phyloP scores from a whole-genome alignment of 352 stramenopile species.

The Phytopythium chamaehyphon region DNA sequence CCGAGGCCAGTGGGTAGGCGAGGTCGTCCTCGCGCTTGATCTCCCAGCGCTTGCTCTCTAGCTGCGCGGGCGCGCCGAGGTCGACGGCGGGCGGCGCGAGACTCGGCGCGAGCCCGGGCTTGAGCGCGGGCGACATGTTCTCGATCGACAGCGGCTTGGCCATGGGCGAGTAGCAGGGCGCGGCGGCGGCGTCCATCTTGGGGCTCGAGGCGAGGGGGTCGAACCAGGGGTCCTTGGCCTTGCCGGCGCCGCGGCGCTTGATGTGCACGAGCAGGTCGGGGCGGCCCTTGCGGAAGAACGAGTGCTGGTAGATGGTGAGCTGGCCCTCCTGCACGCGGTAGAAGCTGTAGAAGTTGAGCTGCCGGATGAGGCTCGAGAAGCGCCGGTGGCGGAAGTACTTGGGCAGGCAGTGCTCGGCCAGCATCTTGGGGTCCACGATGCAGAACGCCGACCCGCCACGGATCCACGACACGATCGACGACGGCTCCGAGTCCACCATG shows the following conservation, averaged over 20 bases:
- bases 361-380: constrained; percentile 86
- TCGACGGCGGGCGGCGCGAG: constrained; percentile 55
- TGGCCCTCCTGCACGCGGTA: constrained; percentile 87
- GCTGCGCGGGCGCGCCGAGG: constrained; percentile 32
- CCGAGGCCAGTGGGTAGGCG: constrained; percentile 28
- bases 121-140: constrained; percentile 83
- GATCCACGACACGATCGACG: constrained; percentile 82
- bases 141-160: constrained; percentile 72
- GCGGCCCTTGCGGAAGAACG: constrained; percentile 78
- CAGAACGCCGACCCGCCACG: constrained; percentile 86
- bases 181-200: constrained; percentile 9
- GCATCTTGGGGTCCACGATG: constrained; percentile 88
- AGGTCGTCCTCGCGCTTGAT: constrained; percentile 35
- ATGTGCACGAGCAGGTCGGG: constrained; percentile 81
- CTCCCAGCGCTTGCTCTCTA: constrained; percentile 33
- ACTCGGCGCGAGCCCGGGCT: constrained; percentile 52
- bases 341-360: constrained; percentile 92
- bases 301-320: constrained; percentile 85
- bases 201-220: constrained; percentile 43
- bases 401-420: constrained; percentile 84
- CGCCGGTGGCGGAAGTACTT: constrained; percentile 90
- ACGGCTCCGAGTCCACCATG: constrained; percentile 81
- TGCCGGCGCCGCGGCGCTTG: constrained; percentile 75
- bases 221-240: constrained; percentile 85
- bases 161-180: constrained; percentile 75